Base-by-base conservation (phyloP, 139 green algal species). In the Micromonas commoda region DNA sequence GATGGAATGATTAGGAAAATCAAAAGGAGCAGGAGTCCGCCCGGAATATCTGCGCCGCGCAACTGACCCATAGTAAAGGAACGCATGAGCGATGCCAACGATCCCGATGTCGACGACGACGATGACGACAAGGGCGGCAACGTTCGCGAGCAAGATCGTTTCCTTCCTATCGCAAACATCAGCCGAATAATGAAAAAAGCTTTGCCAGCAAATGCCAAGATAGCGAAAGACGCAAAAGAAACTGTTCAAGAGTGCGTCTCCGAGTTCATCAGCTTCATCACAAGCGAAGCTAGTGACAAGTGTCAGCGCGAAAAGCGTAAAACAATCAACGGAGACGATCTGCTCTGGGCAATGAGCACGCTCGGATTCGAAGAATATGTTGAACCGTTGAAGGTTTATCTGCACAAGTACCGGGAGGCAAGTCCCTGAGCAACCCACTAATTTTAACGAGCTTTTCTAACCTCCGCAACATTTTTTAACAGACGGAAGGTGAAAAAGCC, bases 191-290 rank as follows among this genome's bases (percentile, higher is more conserved):
- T 99, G 96, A 99, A 99, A 80, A 96, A 96, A 38, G 84, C 84
- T 28, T 68, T 88, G 61, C 85, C 85, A 26, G 52, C 60, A 24
- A 89, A 89, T 71, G 85, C 93, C 20, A 99, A 99, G 69, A 97
- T 99, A 71, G 93, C 96, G 2, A 99, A 99, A 82, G 96, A 99
- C 66, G 94, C 96, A 1, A 99, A 99, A 80, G 96, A 99, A 81
- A 96, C 90, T 0, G 89, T 98, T n/a, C 95, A 99, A 84, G 95
- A 99, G 81, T 99, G 96, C 81, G 91, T 99, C 0, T 97, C 90
- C 0, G 96, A 99, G 86, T 99, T 98, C 81, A 98, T 99, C 54
- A 94, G 86, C 80, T 99, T 99, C 85, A 96, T 99, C 29, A 99
- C 96, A 0, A 97, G 90, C 86, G 96, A 99, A 80, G 96, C 96